Evolutionary conservation across 2,329 filamentous ascomycete genomes (phyloP).

Genomic region (Colletotrichum ledebouriae): DNA sequence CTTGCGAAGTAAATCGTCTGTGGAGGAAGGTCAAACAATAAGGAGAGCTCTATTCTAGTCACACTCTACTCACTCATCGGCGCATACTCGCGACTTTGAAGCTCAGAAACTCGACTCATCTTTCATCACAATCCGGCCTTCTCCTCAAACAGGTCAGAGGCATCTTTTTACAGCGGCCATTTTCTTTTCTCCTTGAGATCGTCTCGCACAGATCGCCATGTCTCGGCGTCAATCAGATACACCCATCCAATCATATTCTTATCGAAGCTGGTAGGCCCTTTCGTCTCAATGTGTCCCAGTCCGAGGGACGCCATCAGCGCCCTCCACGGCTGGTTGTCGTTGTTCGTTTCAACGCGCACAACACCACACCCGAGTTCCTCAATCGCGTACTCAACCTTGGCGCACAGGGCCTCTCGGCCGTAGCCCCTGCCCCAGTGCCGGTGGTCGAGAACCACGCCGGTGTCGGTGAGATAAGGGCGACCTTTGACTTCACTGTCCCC

Average conservation of each 20-base stretch:
- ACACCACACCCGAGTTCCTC: conserved; percentile 39
- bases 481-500: neutral
- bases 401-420: conserved; percentile 44
- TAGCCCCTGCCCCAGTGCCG: conserved; percentile 43
- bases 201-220: conserved; percentile 4
- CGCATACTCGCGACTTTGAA: too few relatives aligned
- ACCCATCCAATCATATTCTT: conserved; percentile 17
- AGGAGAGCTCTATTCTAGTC: too few relatives aligned
- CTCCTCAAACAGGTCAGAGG: too few relatives aligned
- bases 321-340: conserved; percentile 38
- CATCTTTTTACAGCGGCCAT: conserved; percentile 13
- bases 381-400: conserved; percentile 45
- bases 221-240: conserved; percentile 14
- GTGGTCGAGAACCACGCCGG: conserved; percentile 45
- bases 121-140: too few relatives aligned
- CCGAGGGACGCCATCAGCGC: conserved; percentile 38
- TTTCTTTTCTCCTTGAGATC: conserved; percentile 3
- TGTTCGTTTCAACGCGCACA: conserved; percentile 44
- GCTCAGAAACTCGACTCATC: too few relatives aligned
- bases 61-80: too few relatives aligned
- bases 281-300: conserved; percentile 26
- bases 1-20: neutral
- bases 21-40: too few relatives aligned
- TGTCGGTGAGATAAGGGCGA: conserved; percentile 39
- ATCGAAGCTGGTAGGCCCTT: conserved; percentile 30